Percentiles rank a stretch among this genome's conserved stretches.
Conservation (phyloP, 2,329 filamentous ascomycete species). For the Penicillium decumbens region DNA sequence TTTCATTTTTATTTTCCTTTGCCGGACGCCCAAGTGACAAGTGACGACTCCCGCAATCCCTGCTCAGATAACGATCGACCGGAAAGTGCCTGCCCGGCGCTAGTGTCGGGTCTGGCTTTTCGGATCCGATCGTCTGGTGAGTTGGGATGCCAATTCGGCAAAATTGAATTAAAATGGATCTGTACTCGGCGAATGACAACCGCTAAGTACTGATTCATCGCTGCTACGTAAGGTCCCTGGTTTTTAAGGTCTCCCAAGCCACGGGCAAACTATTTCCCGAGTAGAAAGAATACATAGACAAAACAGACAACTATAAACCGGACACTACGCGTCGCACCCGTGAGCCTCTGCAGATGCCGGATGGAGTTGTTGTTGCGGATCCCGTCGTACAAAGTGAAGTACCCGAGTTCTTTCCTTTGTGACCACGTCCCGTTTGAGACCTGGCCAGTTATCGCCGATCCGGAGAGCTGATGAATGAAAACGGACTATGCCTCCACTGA, state of each 20-base stretch:
- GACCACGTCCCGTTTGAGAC: background rate
- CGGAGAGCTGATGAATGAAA: background rate
- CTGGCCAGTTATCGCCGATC: background rate
- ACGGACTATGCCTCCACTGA: background rate
- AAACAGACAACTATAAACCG: background rate
- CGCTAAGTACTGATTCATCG: background rate
- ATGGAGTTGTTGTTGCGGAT: background rate
- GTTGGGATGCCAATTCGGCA: background rate
- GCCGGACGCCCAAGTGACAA: background rate
- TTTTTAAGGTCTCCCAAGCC: background rate
- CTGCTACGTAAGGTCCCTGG: background rate
- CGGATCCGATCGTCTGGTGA: background rate
- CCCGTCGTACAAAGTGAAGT: conserved; percentile 1
- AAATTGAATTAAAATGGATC: background rate
- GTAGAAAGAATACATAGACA: too few relatives aligned
- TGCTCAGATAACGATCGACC: conserved; percentile 5
- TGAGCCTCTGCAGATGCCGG: background rate
- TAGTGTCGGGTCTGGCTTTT: background rate
- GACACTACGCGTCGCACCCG: background rate
- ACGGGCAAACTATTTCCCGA: background rate
- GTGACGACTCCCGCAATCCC: conserved; percentile 6
- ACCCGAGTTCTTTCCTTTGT: background rate
- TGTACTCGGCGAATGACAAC: background rate
- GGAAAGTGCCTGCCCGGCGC: conserved; percentile 1
- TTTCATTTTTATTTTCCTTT: background rate